Percentiles rank a stretch among this genome's conserved stretches.
These are phyloP conservation scores for Ustulina deusta DNA, from an alignment of 2,329 filamentous ascomycete species.

Conservation along the genomic window DNA sequence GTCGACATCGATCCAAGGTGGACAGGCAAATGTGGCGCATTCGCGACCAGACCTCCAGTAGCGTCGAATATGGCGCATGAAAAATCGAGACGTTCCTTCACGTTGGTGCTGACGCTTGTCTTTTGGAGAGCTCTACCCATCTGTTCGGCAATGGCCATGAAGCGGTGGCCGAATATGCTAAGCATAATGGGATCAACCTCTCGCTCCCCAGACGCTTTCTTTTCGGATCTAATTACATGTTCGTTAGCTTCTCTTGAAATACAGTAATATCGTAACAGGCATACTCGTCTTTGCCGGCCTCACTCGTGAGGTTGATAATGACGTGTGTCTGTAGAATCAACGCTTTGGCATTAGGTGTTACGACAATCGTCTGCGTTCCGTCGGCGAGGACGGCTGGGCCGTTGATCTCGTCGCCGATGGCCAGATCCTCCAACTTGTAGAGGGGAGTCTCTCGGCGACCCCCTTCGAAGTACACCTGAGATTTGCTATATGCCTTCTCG, in stretches of 20 bases:
- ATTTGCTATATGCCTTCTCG: constrained; percentile 72
- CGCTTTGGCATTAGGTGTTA: constrained; percentile 82
- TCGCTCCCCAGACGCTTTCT: constrained; percentile 47
- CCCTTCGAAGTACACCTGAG: constrained; percentile 85
- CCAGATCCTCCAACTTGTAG: constrained; percentile 82
- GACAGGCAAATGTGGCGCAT: constrained; percentile 83
- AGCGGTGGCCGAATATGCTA: constrained; percentile 82
- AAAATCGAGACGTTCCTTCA: constrained; percentile 85
- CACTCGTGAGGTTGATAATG: constrained; percentile 82
- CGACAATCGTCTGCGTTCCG: constrained; percentile 90
- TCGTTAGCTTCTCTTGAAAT: constrained; percentile 41
- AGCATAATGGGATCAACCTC: constrained; percentile 81
- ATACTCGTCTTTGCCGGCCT: constrained; percentile 57
- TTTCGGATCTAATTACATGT: constrained; percentile 44
- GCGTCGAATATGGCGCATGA: constrained; percentile 85
- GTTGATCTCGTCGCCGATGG: constrained; percentile 76
- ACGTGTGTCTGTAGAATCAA: constrained; percentile 87
- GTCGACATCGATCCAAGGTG: constrained; percentile 89
- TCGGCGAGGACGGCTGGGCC: constrained; percentile 91
- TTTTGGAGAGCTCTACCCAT: constrained; percentile 85
- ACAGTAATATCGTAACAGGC: constrained; percentile 26
- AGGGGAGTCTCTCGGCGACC: constrained; percentile 82
- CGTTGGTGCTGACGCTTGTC: constrained; percentile 82
- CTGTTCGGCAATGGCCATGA: constrained; percentile 88
- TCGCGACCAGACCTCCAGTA: constrained; percentile 80